A percentile compares a stretch with the other conserved stretches of the same genome.
These are phyloP conservation scores for Picochlorum sp. DNA, from an alignment of 139 green algal species.

Conservation along the genomic window DNA sequence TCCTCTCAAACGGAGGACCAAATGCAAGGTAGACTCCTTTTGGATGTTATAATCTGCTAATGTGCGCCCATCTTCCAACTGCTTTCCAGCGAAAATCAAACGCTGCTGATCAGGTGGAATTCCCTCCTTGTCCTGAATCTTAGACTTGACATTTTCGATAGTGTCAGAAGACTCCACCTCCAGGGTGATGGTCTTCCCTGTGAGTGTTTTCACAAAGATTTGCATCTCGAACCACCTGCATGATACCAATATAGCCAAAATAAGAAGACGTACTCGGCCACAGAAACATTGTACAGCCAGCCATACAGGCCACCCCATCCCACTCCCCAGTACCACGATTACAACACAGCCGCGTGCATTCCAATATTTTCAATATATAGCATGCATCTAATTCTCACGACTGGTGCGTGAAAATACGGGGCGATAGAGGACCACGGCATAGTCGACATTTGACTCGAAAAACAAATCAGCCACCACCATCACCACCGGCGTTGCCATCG, in stretches of 20 bases:
- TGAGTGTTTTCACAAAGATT: slow-evolving; percentile 78
- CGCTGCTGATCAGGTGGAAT: slow-evolving; percentile 96
- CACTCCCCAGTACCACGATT: too few species aligned
- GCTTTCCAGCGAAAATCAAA: slow-evolving; percentile 97
- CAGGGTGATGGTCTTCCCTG: slow-evolving; percentile 63
- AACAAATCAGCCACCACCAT: too few species aligned
- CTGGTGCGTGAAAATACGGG: too few species aligned
- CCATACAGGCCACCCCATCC: too few species aligned
- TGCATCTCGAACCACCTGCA: slow-evolving; percentile 37
- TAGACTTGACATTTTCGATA: slow-evolving; percentile 72
- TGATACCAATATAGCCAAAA: neutral
- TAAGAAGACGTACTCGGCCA: too few species aligned
- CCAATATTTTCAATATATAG: too few species aligned
- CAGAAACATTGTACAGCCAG: too few species aligned
- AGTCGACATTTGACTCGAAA: too few species aligned
- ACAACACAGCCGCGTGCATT: too few species aligned
- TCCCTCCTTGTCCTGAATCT: slow-evolving; percentile 85
- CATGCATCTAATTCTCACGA: too few species aligned
- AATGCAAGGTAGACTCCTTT: slow-evolving; percentile 97
- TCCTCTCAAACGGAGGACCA: slow-evolving; percentile 94
- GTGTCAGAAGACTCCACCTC: slow-evolving; percentile 21
- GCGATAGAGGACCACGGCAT: too few species aligned
- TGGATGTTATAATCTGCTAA: slow-evolving; percentile 96
- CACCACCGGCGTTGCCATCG: too few species aligned
- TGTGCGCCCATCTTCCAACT: slow-evolving; percentile 94